Evolutionary conservation across 1,284 basidiomycete species (phyloP), one percentile per base, ranked within the genome.

Genomic region (Ganoderma resinaceum): DNA sequence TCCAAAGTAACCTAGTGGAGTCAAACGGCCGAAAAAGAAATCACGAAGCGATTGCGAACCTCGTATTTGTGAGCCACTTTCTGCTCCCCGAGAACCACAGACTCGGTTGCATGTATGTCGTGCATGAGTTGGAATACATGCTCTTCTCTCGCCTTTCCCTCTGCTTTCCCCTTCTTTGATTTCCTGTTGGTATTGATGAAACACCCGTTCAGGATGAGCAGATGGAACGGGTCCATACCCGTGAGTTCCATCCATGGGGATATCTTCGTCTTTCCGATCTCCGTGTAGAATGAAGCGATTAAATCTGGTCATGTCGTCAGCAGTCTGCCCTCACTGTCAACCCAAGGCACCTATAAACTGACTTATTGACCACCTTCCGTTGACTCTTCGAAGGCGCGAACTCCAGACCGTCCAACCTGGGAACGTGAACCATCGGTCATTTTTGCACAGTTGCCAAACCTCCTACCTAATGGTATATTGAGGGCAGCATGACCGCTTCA

Each of bases 391-490:
- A 90, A 0, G 92, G 87, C 72, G 88, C 88, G 81, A 96, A 97
- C n/a, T 77, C 78, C 0, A 83, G 72, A 0, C 88, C 88, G 76
- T 95, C 92, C n/a, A 97, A 84, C 75, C 94, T 95, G 71, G 52
- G 40, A 40, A 53, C 40, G 37, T 38, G 6, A 35, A 52, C 64
- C 23, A 66, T 31, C 14, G 26, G 20, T 7, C 33, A 33, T 11
- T 33, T 16, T 37, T 31, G 20, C 26, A 53, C 7, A 23, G 16
- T 9, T 16, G 3, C 16, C 35, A 31, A 14, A 31, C 16, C n/a
- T n/a, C 20, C 7, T 11, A 93, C 88, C 89, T 92, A 79, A 98
- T 98, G 0, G 96, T 95, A 77, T 97, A 97, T 72, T 95, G 94
- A 0, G 96, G 95, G 78, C 97, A 98, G 78, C 97, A 98, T 4